Conservation (phyloP, 2,329 filamentous ascomycete genomes). For the Penicillium sp. region DNA sequence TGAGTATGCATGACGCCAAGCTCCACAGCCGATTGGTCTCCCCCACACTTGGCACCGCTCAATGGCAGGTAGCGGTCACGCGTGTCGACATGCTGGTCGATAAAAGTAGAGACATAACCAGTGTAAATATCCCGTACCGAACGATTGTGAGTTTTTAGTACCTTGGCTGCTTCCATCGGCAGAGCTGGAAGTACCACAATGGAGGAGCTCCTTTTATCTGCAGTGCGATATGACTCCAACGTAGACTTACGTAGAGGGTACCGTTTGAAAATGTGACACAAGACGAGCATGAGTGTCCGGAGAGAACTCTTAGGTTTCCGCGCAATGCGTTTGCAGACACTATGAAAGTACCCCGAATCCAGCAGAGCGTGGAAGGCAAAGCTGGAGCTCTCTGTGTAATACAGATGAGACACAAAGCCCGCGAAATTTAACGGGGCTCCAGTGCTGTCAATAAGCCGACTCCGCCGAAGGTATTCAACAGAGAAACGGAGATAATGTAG, state of each 20-base stretch:
- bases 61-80: constrained; percentile 61
- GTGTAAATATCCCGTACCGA: constrained; percentile 66
- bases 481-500: constrained; percentile 77
- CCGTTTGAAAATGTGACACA: constrained; percentile 70
- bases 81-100: constrained; percentile 60
- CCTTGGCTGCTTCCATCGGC: constrained; percentile 55
- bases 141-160: constrained; percentile 63
- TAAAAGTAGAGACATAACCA: constrained; percentile 68
- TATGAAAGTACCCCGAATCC: constrained; percentile 67
- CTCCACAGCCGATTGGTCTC: constrained; percentile 19
- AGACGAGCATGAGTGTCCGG: constrained; percentile 64
- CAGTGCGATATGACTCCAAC: constrained; percentile 37
- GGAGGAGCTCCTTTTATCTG: constrained; percentile 60
- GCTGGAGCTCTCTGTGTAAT: constrained; percentile 72
- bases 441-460: constrained; percentile 60
- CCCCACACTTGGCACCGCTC: constrained; percentile 45
- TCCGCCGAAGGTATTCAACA: constrained; percentile 72
- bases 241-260: constrained; percentile 46
- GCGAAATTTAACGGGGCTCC: constrained; percentile 72
- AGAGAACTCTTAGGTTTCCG: constrained; percentile 52
- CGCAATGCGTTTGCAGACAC: constrained; percentile 60
- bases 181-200: constrained; percentile 65
- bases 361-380: constrained; percentile 77
- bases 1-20: constrained; percentile 10
- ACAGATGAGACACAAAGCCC: constrained; percentile 68